Evolutionary conservation across 768 basidiomycete species (phyloP), one percentile per base, ranked within the genome.

Genomic region (Rubroboletus satanas): DNA sequence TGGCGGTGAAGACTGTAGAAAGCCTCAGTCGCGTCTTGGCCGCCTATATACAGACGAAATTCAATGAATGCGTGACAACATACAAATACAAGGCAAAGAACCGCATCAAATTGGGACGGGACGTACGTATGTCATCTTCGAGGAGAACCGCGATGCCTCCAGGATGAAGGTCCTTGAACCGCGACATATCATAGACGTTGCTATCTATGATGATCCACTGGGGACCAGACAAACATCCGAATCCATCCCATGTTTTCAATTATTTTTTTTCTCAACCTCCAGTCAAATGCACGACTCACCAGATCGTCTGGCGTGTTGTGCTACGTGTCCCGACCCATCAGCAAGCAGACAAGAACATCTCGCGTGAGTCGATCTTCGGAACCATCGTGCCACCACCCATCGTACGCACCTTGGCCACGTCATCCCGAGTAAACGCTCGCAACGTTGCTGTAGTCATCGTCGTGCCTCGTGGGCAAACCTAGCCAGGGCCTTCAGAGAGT

Each of bases 291-390:
- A 48, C 15, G 49, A 64, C 79, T 59, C 57, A 83, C 84, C 50
- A 93, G 76, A 73, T 93, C 90, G 53, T 84, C 87, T 35, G 78
- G 74, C 61, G 79, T 85, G 74, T 91, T 89, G 74, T 94, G 91
- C 88, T 92, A 62, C 10, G 29, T 7, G 17, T 28, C 36, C 36
- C n/a, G 11, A 23, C 12, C 39, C 39, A 14, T 21, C 17, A 39
- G 18, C 28, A 31, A 10, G 11, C 23, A 14, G 36, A 8, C 31
- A n/a, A 36, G 15, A 33, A 21, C 28, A 26, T 56, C 28, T 38
- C 26, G 49, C 36, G 21, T 42, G 29, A 44, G 14, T 14, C 10
- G 23, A 23, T 17, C 36, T 1, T 41, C 26, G 8, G 10, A 18
- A n/a, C 5, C 4, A n/a, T 14, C 15, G 12, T 15, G 7, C 2